Conservation (phyloP, 768 basidiomycete genomes). For the Hericium erinaceus region DNA sequence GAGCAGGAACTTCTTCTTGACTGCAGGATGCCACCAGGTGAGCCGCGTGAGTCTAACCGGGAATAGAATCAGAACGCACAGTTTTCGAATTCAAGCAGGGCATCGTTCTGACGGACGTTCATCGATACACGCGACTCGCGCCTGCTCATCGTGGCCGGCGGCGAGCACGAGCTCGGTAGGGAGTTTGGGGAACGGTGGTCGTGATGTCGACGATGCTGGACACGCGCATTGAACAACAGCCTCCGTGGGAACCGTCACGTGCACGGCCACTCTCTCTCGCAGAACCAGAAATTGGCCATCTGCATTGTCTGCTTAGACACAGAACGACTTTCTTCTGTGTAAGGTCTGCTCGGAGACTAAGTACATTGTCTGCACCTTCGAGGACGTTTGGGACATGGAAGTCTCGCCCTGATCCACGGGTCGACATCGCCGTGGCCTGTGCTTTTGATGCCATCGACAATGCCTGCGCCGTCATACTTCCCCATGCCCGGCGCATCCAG, state of each 20-base stretch:
- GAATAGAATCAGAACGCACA: conserved; percentile 40
- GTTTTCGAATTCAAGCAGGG: conserved; percentile 75
- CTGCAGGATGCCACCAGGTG: conserved; percentile 35
- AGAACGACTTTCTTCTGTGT: too few species aligned
- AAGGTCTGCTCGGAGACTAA: too few species aligned
- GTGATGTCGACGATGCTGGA: background rate
- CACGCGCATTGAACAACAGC: background rate
- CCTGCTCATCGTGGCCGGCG: conserved; percentile 25
- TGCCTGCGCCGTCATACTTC: conserved; percentile 30
- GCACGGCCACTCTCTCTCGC: too few species aligned
- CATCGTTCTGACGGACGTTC: conserved; percentile 64
- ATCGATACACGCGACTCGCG: conserved; percentile 38
- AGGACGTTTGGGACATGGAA: too few species aligned
- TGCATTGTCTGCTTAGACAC: too few species aligned
- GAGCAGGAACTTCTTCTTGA: conserved; percentile 88
- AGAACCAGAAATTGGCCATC: too few species aligned
- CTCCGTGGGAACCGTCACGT: background rate
- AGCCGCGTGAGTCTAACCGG: conserved; percentile 10
- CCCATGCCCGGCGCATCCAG: conserved; percentile 32
- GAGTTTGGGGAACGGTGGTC: background rate
- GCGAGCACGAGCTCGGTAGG: background rate
- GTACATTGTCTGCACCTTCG: too few species aligned
- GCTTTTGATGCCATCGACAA: conserved; percentile 33
- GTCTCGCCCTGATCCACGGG: conserved; percentile 21
- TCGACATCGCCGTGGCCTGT: conserved; percentile 28